These are phyloP conservation scores for Parafenestella ontariensis DNA, from an alignment of 2,329 filamentous ascomycete genomes.

Conservation along the genomic window DNA sequence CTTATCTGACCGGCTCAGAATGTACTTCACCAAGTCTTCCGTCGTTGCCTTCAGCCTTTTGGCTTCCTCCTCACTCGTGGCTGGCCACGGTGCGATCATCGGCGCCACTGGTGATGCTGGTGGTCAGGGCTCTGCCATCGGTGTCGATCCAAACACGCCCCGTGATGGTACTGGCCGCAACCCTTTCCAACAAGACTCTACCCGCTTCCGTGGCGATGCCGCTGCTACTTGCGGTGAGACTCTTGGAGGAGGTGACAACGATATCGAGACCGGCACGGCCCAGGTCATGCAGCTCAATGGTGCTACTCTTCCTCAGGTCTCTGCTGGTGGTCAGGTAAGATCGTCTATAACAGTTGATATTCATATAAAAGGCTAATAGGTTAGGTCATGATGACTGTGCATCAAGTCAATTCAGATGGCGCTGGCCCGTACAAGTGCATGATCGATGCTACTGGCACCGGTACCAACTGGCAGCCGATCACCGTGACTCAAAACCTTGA, in stretches of 20 bases:
- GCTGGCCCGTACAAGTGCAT: slow-evolving; percentile 71
- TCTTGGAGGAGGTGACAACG: slow-evolving; percentile 62
- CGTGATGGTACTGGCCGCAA: slow-evolving; percentile 66
- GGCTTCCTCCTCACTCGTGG: slow-evolving; percentile 62
- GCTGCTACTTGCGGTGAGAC: slow-evolving; percentile 66
- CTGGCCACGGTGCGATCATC: slow-evolving; percentile 68
- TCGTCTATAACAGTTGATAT: too few species aligned
- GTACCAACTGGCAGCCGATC: slow-evolving; percentile 60
- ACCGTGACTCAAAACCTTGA: slow-evolving; percentile 63
- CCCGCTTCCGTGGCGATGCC: slow-evolving; percentile 64
- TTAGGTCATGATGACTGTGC: slow-evolving; percentile 68
- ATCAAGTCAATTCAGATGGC: slow-evolving; percentile 72
- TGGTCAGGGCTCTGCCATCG: slow-evolving; percentile 59
- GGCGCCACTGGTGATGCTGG: slow-evolving; percentile 65
- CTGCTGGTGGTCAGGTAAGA: slow-evolving; percentile 63
- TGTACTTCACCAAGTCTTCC: slow-evolving; percentile 52
- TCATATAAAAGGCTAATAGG: too few species aligned
- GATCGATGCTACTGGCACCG: slow-evolving; percentile 68
- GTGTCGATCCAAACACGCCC: slow-evolving; percentile 64
- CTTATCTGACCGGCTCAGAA: slow-evolving; percentile 50
- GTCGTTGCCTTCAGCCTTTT: slow-evolving; percentile 58
- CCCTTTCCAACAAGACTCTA: slow-evolving; percentile 70
- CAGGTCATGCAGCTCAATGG: slow-evolving; percentile 66
- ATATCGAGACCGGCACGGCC: slow-evolving; percentile 63
- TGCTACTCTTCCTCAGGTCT: slow-evolving; percentile 64